These are phyloP conservation scores for Sphaerobolus stellatus DNA, from an alignment of 1,284 basidiomycete genomes.

Conservation along the genomic window DNA sequence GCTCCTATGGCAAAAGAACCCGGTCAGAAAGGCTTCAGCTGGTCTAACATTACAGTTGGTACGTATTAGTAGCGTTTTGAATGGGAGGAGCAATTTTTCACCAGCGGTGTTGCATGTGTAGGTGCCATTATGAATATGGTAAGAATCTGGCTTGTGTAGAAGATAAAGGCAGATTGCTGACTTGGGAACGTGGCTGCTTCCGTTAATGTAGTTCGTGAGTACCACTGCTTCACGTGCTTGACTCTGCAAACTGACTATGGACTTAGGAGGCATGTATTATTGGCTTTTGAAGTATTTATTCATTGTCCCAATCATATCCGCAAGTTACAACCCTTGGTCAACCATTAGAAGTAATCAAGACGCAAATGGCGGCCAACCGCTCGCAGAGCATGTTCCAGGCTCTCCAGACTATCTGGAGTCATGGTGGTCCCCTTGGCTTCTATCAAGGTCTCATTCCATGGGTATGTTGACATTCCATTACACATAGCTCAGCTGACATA, in stretches of 20 bases:
- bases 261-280: conserved; percentile 10
- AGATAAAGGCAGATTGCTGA: not conserved
- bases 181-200: conserved; percentile 2
- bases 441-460: conserved; percentile 99
- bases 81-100: conserved; percentile 11
- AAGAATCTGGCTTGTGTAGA: conserved; percentile 25
- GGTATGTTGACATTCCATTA: conserved; percentile 56
- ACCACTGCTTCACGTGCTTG: conserved; percentile 8
- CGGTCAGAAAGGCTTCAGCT: conserved; percentile 92
- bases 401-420: conserved; percentile 82
- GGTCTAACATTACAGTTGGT: conserved; percentile 99
- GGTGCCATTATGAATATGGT: conserved; percentile 98
- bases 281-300: not conserved
- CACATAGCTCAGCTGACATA: conserved; percentile 17
- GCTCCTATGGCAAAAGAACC: conserved; percentile 73
- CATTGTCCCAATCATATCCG: conserved; percentile 15
- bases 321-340: conserved; percentile 97
- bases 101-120: conserved; percentile 35
- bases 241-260: conserved; percentile 26
- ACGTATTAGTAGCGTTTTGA: conserved; percentile 33
- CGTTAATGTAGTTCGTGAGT: conserved; percentile 57
- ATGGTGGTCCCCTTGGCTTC: conserved; percentile 89
- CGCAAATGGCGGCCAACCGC: conserved; percentile 96
- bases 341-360: conserved; percentile 98
- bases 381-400: conserved; percentile 89